Base-by-base conservation (phyloP, 352 stramenopile species). In the Globisporangium splendens region DNA sequence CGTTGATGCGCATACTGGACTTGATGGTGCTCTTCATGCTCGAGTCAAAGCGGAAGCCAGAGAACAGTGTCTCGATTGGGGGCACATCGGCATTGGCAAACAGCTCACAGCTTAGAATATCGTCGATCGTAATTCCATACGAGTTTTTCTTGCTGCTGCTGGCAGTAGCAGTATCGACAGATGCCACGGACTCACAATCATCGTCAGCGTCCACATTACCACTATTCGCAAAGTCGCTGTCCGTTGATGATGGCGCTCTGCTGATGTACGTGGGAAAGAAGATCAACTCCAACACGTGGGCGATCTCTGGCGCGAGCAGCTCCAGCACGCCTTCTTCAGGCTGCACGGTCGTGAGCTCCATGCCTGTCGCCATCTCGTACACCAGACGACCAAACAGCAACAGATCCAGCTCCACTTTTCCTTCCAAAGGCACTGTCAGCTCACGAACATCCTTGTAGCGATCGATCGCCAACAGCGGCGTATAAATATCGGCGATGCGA, bases 1-100 rank as follows among this genome's bases (percentile, higher is more conserved):
- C 70, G 56, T 90, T 91, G 59, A 90, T 88, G 44, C 79, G 82
- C 80, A 91, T 90, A 59, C 79, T 91, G 56, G 73, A 62, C 21
- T 76, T 76, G 50, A 91, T 82, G 1, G 77, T 87, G 60, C 66
- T 84, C 61, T 91, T 91, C 77, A 89, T 91, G 42, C 63, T 61
- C 11, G 79, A 89, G 60, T 91, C 82, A 21, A 91, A 61, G 14
- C 82, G 77, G 24, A 91, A 88, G 12, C 75, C 78, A 14, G 77
- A 66, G 47, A 89, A 91, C 22, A 87, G 53, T 22, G 73, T 69
- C 18, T 72, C 56, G 50, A 89, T 87, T 4, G 75, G 68, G 0
- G 76, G 65, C 1, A 87, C 65, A 13, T 75, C 65, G 6, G 44
- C 56, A 2, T 57, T 31, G 2, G 62, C 61, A 51, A 91, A 91